Evolutionary conservation across 139 green algal genomes (phyloP), one percentile per base, ranked within the genome.

Genomic region (Desmodesmus armatus): DNA sequence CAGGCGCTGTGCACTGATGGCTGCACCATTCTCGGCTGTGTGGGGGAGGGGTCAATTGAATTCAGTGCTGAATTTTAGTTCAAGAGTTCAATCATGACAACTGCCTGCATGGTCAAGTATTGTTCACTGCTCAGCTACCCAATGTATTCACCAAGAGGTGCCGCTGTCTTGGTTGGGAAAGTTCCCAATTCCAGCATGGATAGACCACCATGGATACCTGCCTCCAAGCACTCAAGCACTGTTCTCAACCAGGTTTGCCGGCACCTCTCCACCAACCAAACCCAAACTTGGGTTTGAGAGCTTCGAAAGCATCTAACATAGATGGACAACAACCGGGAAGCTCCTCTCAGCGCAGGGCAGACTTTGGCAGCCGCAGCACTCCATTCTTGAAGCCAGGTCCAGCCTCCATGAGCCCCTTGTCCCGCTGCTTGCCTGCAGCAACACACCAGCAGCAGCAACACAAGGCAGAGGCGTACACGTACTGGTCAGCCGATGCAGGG

Each of bases 331-430:
- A 37, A 69, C 60, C 60, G 15, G 25, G 11, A 21, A 19, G 29
- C 17, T 74, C 33, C 9, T n/a, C 21, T 21, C 72, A 41, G 27
- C 43, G 40, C 9, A 9, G 40, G 44, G 25, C 7, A 3, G 2
- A 69, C 3, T 85, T 81, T n/a, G 69, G 69, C 43, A 95, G 67
- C 2, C 85, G 80, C 41, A 95, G 71, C 15, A 95, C 67, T 5
- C 92, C 92, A 33, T 73, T 82, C 39, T 87, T 90, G 90, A 95
- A 95, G 55, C 70, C 63, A 4, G 78, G 78, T 0, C 85, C 78
- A 33, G 92, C 89, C 84, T 95, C 92, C 80, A 89, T 88, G 25
- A 95, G 87, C 0, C 92, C 92, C 31, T 78, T 85, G 81, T 95
- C 92, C 39, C 89, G 80, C 35, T 82, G 78, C 51, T 90, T 89